Conservation (phyloP, 768 basidiomycete genomes). For the Clathrus columnatus region DNA sequence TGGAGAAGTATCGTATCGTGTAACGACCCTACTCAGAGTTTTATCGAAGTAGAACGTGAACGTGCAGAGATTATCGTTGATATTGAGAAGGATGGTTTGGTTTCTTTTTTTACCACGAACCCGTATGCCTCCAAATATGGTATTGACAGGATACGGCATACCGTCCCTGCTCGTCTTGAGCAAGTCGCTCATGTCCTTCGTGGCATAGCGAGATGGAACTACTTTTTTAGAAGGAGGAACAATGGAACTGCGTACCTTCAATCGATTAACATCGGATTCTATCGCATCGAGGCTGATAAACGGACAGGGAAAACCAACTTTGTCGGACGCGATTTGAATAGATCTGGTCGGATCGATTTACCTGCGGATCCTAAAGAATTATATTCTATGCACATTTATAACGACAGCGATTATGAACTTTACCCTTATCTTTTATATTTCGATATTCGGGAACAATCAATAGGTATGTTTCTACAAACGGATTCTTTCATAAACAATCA, state of each 20-base stretch:
- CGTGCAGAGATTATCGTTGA: not conserved
- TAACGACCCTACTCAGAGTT: not conserved
- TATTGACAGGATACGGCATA: not conserved
- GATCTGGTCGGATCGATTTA: slow-evolving; percentile 15
- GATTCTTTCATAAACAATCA: not conserved
- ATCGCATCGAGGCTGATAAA: not conserved
- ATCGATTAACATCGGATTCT: not conserved
- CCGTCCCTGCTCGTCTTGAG: not conserved
- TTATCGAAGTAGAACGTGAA: not conserved
- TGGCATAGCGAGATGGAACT: slow-evolving; percentile 2
- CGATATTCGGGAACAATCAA: slow-evolving; percentile 23
- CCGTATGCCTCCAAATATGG: not conserved
- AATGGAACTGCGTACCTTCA: not conserved
- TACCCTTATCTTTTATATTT: slow-evolving; percentile 23
- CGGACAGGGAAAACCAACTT: not conserved
- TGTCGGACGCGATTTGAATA: slow-evolving; percentile 5
- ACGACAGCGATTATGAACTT: slow-evolving; percentile 16
- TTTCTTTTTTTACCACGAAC: not conserved
- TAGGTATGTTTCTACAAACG: slow-evolving; percentile 11
- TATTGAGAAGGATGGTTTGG: not conserved
- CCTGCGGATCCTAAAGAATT: slow-evolving; percentile 14
- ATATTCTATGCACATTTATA: slow-evolving; percentile 19
- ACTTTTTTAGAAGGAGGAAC: not conserved
- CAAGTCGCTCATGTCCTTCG: not conserved
- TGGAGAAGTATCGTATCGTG: not conserved